These are phyloP conservation scores for Zymoseptoria pseudotritici DNA, from an alignment of 2,329 filamentous ascomycete species.

Conservation along the genomic window DNA sequence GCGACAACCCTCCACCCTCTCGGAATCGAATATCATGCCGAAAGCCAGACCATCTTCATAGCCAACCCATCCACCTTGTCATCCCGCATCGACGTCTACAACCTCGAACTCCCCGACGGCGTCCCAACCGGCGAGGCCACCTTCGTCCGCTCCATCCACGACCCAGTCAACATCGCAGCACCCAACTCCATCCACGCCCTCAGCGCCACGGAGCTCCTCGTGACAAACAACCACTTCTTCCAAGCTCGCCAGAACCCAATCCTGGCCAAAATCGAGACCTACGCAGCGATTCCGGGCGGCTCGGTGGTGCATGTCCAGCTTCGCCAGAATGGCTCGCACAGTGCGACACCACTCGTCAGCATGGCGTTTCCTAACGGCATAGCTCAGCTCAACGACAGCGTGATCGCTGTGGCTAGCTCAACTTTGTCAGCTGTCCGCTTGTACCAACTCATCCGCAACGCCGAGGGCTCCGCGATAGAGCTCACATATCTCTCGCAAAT, in stretches of 20 bases:
- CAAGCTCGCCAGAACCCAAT: constrained; percentile 19
- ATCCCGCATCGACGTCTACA: constrained; percentile 32
- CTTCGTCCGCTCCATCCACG: constrained; percentile 26
- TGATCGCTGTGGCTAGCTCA: constrained; percentile 34
- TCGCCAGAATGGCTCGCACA: constrained; percentile 7
- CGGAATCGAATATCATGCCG: constrained; percentile 33
- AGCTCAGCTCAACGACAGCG: constrained; percentile 29
- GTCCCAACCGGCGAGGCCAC: constrained; percentile 16
- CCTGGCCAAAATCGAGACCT: constrained; percentile 34
- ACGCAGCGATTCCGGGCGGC: constrained; percentile 30
- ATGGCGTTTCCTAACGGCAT: constrained; percentile 39
- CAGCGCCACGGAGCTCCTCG: constrained; percentile 27
- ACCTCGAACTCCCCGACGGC: constrained; percentile 18
- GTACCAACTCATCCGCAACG: constrained; percentile 21
- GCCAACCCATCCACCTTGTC: constrained; percentile 34
- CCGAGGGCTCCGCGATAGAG: constrained; percentile 2
- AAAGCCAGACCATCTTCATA: constrained; percentile 32
- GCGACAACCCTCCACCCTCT: constrained; percentile 36
- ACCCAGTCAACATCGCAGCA: constrained; percentile 25
- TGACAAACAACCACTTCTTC: constrained; percentile 40
- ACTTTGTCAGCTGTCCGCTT: constrained; percentile 30
- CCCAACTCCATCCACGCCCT: constrained; percentile 36
- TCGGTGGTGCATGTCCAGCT: constrained; percentile 32
- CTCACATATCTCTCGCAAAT: constrained; percentile 15
- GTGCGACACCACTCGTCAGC: constrained; percentile 20